These are phyloP conservation scores for Backusella parvicylindrica DNA, from an alignment of 192 early-diverging fungal genomes.

Conservation along the genomic window DNA sequence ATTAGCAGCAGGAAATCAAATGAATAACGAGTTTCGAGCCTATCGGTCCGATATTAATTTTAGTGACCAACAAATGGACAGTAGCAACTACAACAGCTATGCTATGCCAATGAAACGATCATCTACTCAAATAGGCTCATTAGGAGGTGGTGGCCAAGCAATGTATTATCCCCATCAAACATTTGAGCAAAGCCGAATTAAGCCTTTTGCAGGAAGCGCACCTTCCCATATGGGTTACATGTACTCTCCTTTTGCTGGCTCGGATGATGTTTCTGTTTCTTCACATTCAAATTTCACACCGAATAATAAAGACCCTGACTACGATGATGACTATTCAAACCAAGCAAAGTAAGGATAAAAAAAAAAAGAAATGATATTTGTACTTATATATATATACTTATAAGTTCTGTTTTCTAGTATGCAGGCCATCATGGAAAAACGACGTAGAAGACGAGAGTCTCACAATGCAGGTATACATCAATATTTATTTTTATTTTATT, in stretches of 20 bases:
- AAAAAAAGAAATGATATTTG: conserved; percentile 1
- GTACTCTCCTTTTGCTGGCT: conserved; percentile 6
- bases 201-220: conserved; percentile 14
- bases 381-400: neutral
- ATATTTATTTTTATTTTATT: neutral
- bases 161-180: neutral
- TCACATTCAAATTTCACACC: conserved; percentile 3
- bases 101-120: conserved; percentile 13
- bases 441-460: conserved; percentile 87
- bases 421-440: conserved; percentile 69
- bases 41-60: neutral
- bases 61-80: neutral
- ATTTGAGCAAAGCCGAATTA: neutral
- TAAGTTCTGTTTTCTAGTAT: conserved; percentile 23
- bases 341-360: conserved; percentile 34
- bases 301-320: conserved; percentile 13
- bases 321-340: conserved; percentile 27
- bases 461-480: conserved; percentile 75
- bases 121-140: conserved; percentile 1
- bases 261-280: conserved; percentile 12
- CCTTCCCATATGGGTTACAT: conserved; percentile 17
- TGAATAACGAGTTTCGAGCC: conserved; percentile 1
- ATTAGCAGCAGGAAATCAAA: neutral
- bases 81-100: neutral
- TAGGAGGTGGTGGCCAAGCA: neutral